Percentiles rank a stretch among this genome's conserved stretches.
These are phyloP conservation scores for Cadophora malorum DNA, from an alignment of 2,329 filamentous ascomycete genomes.

Conservation along the genomic window DNA sequence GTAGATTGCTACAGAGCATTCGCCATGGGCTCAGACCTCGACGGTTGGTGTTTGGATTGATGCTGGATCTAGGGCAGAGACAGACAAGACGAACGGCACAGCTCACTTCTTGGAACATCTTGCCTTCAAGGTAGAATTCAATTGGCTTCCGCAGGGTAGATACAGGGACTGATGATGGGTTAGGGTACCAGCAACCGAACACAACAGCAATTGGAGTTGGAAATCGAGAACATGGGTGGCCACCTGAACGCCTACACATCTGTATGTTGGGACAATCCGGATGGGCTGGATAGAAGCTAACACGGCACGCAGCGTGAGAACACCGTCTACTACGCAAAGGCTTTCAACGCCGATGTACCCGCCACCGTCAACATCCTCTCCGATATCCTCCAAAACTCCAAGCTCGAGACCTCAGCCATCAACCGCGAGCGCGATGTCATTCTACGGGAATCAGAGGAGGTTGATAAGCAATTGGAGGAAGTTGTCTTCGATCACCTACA, in stretches of 20 bases:
- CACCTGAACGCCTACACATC: slow-evolving; percentile 99
- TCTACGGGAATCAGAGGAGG: slow-evolving; percentile 97
- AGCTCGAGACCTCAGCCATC: slow-evolving; percentile 90
- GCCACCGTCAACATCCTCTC: slow-evolving; percentile 97
- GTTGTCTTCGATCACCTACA: slow-evolving; percentile 99
- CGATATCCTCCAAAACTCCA: slow-evolving; percentile 99
- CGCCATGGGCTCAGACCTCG: slow-evolving; percentile 96
- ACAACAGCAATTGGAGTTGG: slow-evolving; percentile 96
- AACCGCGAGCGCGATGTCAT: slow-evolving; percentile 99
- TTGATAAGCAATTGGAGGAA: slow-evolving; percentile 99
- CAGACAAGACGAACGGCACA: slow-evolving; percentile 97
- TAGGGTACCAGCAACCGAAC: slow-evolving; percentile 92
- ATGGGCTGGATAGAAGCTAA: slow-evolving; percentile 33
- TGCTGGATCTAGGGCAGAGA: slow-evolving; percentile 97
- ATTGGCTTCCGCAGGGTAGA: slow-evolving; percentile 29
- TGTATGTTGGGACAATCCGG: slow-evolving; percentile 62
- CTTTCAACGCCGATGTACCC: slow-evolving; percentile 97
- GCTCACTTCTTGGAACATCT: slow-evolving; percentile 99
- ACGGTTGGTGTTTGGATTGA: slow-evolving; percentile 99
- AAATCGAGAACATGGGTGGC: slow-evolving; percentile 99
- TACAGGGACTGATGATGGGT: slow-evolving; percentile 35
- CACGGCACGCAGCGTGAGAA: slow-evolving; percentile 78
- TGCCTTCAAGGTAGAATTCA: slow-evolving; percentile 87
- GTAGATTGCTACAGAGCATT: slow-evolving; percentile 97
- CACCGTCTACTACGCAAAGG: slow-evolving; percentile 99